A percentile compares a stretch with the other conserved stretches of the same genome.
phyloP scores from a whole-genome alignment of 305 asterid genomes.

The Fraxinus platypoda region DNA sequence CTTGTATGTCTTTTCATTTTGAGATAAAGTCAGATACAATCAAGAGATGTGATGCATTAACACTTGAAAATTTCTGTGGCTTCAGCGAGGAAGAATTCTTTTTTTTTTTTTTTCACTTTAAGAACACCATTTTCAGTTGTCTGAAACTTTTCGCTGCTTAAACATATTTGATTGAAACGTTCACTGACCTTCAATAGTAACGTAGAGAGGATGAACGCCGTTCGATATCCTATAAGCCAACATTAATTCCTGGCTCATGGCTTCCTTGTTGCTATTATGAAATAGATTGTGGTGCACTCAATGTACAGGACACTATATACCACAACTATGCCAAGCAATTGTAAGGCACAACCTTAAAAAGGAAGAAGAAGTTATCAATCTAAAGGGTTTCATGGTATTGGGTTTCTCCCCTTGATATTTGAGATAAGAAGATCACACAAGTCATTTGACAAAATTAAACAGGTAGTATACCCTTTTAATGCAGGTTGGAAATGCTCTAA shows the following conservation, averaged over 20 bases:
- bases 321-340: conserved; percentile 87
- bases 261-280: neutral
- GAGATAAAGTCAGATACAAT: too few relatives aligned
- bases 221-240: neutral
- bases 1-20: too few relatives aligned
- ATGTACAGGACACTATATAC: conserved; percentile 82
- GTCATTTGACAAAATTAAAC: conserved; percentile 13
- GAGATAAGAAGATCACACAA: conserved; percentile 1
- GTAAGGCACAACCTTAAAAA: conserved; percentile 57
- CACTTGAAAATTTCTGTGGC: too few relatives aligned
- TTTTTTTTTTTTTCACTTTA: too few relatives aligned
- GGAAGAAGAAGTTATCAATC: conserved; percentile 52
- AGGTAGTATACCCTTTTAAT: neutral
- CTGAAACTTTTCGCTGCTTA: too few relatives aligned
- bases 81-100: too few relatives aligned
- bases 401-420: conserved; percentile 13
- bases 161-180: too few relatives aligned
- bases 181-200: neutral
- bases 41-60: too few relatives aligned
- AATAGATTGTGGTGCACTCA: neutral
- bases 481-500: conserved; percentile 94
- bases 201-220: neutral
- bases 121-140: too few relatives aligned
- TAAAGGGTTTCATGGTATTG: conserved; percentile 89
- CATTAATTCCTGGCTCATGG: neutral